Base-by-base conservation (phyloP, 2,329 filamentous ascomycete genomes). In the Talaromyces islandicus region DNA sequence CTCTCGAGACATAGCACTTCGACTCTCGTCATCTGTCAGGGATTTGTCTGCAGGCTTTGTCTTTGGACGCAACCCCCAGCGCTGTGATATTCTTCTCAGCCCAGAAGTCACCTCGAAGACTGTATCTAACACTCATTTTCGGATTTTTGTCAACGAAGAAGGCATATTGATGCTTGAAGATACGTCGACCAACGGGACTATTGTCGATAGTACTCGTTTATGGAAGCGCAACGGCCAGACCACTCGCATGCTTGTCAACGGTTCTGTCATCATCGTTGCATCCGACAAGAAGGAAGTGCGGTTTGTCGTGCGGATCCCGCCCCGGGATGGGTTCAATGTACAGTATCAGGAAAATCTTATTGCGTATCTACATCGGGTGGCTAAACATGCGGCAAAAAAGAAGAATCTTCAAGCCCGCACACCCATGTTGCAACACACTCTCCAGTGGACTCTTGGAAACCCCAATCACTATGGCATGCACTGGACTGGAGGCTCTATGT, bases 91-190 rank as follows among this genome's bases (percentile, higher is more conserved):
- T 56, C 75, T 87, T 60, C 76, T 92, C 53, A 83, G 83, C 67
- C 85, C 91, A 54, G 81, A 87, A 64, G 88, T 93, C 65, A 83
- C 84, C 0, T 79, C 84, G 57, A 88, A 85, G 71, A 84, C 90
- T 50, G 83, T 99, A 62, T 97, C 93, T 79, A 97, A 97, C 71
- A 83, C 89, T n/a, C 94, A 99, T 72, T 99, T 97, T 72, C 88
- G 91, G 57, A 96, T 99, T 63, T 96, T 89, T 70, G 82, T 96
- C 67, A 99, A 95, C 68, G 80, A 86, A n/a, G 85, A 90, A 64
- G 91, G 89, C 29, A 87, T 90, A 60, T 82, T 97, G 64, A 96
- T 99, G 91, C 79, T 97, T 12, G 88, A 96, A 73, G 94, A 99
- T 70, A 84, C 87, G 71, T 97, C 94, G 0, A 97, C 92, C n/a